Evolutionary conservation across 176 grass and related monocot genomes (phyloP), one percentile per base, ranked within the genome.

Genomic region (Carex scoparia): DNA sequence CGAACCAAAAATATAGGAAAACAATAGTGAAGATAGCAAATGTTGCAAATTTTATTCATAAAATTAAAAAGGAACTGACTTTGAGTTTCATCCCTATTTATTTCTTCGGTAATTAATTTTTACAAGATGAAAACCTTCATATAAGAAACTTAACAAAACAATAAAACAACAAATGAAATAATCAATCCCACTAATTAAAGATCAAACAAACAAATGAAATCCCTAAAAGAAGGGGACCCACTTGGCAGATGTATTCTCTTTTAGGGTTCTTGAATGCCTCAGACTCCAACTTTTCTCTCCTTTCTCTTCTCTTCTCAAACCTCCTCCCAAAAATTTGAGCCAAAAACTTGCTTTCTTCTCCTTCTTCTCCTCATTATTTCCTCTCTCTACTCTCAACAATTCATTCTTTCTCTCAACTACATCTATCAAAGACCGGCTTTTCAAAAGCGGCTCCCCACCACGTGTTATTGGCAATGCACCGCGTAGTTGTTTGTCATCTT

Each of bases 251-350:
- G 48, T 65, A 81, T 79, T 89, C 49, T 87, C 95, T 57, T 91
- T 79, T 56, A 90, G 66, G 56, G 89, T 84, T 84, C 68, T 87
- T 59, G 91, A 88, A 69, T 92, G 87, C 85, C 31, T 27, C 79
- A 94, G 59, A 23, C 76, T 81, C 84, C 91, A 93, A 18, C 37
- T 71, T 9, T 67, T 89, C 23, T 91, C 65, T 82, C 67, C 85
- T 55, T 76, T 65, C 35, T 84, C 83, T 53, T 79, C 71, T 54
- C 82, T 85, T 38, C 80, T 86, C 1, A 37, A 38, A 60, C 90
- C 75, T 28, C 89, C 90, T 16, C 28, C 84, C 84, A 95, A 66
- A 76, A 99, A 79, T 85, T 95, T 95, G 3, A 80, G 58, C 96
- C 96, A 99, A 84, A 92, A 88, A 80, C 82, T 76, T 60, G 13